These are phyloP conservation scores for Alternaria rosae DNA, from an alignment of 2,329 filamentous ascomycete genomes.

Conservation along the genomic window DNA sequence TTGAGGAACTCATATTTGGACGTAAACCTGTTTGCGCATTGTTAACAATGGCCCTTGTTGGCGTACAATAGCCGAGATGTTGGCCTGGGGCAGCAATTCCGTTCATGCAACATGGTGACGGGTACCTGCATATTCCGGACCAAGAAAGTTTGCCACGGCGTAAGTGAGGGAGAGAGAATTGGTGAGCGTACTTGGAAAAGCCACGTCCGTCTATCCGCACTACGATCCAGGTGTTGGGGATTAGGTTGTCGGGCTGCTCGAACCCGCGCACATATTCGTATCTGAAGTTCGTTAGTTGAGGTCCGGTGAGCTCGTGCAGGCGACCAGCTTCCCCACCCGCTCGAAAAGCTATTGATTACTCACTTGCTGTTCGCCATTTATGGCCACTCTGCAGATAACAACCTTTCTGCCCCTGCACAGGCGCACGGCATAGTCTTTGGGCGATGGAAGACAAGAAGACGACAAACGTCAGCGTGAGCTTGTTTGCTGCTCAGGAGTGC, in stretches of 20 bases:
- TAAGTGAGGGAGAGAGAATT: slow-evolving; percentile 10
- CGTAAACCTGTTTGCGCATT: slow-evolving; percentile 68
- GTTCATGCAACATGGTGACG: slow-evolving; percentile 19
- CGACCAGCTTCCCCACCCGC: slow-evolving; percentile 12
- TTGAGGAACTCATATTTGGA: slow-evolving; percentile 85
- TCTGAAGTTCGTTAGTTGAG: slow-evolving; percentile 57
- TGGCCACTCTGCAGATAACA: not conserved
- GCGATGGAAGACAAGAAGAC: not conserved
- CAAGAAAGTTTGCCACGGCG: slow-evolving; percentile 7
- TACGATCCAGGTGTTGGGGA: slow-evolving; percentile 95
- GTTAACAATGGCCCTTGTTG: slow-evolving; percentile 12
- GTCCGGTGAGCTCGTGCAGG: slow-evolving; percentile 10
- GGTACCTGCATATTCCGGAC: slow-evolving; percentile 27
- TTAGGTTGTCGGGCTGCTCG: slow-evolving; percentile 79
- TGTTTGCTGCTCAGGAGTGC: slow-evolving; percentile 14
- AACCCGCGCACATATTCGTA: slow-evolving; percentile 95
- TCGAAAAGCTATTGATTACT: slow-evolving; percentile 13
- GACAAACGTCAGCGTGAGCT: slow-evolving; percentile 11
- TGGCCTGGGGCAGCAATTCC: slow-evolving; percentile 9
- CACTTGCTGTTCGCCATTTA: slow-evolving; percentile 38
- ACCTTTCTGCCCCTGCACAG: slow-evolving; percentile 1
- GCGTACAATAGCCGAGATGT: slow-evolving; percentile 7
- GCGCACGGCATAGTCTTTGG: slow-evolving; percentile 26
- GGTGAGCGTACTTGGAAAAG: slow-evolving; percentile 78
- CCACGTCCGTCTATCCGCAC: slow-evolving; percentile 92